Conservation (phyloP, 164 flowering plant species). For the Piper betle region DNA sequence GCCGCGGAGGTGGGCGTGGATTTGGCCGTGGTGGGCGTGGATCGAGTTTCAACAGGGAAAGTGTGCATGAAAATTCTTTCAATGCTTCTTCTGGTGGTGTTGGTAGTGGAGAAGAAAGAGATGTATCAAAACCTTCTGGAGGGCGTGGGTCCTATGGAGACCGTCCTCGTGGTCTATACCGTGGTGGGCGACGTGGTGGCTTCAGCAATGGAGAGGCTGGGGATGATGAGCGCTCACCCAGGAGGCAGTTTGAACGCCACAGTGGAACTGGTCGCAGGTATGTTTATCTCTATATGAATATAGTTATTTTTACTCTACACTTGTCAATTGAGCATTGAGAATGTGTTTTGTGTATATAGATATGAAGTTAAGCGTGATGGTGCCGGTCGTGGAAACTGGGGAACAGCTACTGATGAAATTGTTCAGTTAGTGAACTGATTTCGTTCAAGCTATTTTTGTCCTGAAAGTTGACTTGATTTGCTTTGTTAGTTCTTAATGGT, state of each 20-base stretch:
- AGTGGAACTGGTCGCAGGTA: constrained; percentile 66
- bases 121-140: constrained; percentile 23
- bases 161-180: constrained; percentile 33
- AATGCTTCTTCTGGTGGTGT: no score
- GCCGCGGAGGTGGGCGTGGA: constrained; percentile 28
- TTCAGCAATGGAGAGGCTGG: constrained; percentile 31
- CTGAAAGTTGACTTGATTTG: no score
- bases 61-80: no score
- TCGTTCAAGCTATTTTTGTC: background rate
- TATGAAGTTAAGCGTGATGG: constrained; percentile 52
- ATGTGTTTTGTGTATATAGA: constrained; percentile 12
- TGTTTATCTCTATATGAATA: no score
- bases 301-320: no score
- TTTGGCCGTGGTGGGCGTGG: constrained; percentile 19
- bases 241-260: constrained; percentile 44
- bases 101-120: constrained; percentile 19
- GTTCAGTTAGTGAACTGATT: constrained; percentile 23
- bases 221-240: constrained; percentile 33
- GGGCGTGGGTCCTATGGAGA: constrained; percentile 31
- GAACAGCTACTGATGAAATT: constrained; percentile 42
- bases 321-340: no score
- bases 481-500: no score
- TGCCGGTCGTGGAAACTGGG: constrained; percentile 66
- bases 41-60: no score
- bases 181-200: constrained; percentile 22